phyloP scores from a whole-genome alignment of 805 yeast genomes.

The Lachancea kluyveri region DNA sequence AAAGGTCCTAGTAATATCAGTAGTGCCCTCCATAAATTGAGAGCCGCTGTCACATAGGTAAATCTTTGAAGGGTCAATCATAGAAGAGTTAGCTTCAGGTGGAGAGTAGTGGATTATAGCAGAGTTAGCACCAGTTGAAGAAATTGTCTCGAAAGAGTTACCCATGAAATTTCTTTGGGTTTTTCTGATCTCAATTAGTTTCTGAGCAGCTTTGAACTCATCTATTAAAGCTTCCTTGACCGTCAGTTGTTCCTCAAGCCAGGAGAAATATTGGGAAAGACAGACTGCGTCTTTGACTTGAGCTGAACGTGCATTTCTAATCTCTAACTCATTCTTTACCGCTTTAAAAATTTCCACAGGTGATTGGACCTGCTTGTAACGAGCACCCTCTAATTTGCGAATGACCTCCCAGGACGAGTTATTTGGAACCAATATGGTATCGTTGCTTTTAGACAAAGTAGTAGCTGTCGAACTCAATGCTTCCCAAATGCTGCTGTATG shows the following conservation, averaged over 20 bases:
- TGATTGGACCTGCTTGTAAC: conserved; percentile 40
- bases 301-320: conserved; percentile 63
- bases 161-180: conserved; percentile 54
- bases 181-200: conserved; percentile 49
- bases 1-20: conserved; percentile 87
- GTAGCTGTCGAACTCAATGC: conserved; percentile 11
- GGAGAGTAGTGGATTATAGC: conserved; percentile 77
- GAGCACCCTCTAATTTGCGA: conserved; percentile 39
- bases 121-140: conserved; percentile 70
- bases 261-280: conserved; percentile 64
- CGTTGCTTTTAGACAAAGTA: conserved; percentile 18
- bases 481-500: conserved; percentile 54
- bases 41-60: conserved; percentile 88
- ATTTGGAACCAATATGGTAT: conserved; percentile 45
- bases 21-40: conserved; percentile 89
- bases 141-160: conserved; percentile 68
- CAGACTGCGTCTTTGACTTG: conserved; percentile 84
- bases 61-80: conserved; percentile 60
- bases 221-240: conserved; percentile 39
- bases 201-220: conserved; percentile 62
- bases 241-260: conserved; percentile 64
- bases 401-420: conserved; percentile 66
- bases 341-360: conserved; percentile 68
- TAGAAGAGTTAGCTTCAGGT: conserved; percentile 46
- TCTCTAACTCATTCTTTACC: conserved; percentile 67